Conservation (phyloP, 164 flowering plant genomes). For the Macadamia tetraphylla region DNA sequence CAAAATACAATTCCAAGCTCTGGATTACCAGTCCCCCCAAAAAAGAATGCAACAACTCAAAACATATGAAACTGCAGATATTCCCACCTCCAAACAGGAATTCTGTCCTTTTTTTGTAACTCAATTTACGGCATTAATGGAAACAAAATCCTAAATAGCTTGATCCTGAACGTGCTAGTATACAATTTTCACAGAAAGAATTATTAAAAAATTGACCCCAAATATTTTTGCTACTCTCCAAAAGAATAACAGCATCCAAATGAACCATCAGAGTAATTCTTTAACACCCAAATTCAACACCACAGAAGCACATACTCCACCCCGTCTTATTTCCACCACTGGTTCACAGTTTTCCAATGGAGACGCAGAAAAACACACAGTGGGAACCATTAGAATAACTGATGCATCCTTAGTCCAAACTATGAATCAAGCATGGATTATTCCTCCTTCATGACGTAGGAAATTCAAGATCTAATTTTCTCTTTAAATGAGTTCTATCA, state of each 20-base stretch:
- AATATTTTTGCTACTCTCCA: neutral
- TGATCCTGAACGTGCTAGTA: conserved; percentile 10
- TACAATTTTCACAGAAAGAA: conserved; percentile 7
- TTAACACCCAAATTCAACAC: neutral
- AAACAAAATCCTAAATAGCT: conserved; percentile 5
- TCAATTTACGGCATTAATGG: neutral
- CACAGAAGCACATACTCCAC: neutral
- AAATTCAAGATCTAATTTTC: conserved; percentile 80
- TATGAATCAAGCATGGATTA: neutral
- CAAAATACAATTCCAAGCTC: no score
- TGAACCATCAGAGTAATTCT: neutral
- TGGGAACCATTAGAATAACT: no score
- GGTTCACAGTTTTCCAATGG: neutral
- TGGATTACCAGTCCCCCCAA: no score
- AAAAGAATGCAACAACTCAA: no score
- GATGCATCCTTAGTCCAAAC: neutral
- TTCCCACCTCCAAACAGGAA: no score
- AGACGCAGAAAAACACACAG: neutral
- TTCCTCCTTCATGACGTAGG: conserved; percentile 30
- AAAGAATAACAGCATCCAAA: neutral
- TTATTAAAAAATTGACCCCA: neutral
- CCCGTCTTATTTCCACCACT: neutral
- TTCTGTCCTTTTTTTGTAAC: neutral
- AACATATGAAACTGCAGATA: no score
- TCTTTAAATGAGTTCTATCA: conserved; percentile 76